A percentile compares a stretch with the other conserved stretches of the same genome.
Conservation (phyloP, 192 early-diverging fungal species). For the Linderina pennispora region DNA sequence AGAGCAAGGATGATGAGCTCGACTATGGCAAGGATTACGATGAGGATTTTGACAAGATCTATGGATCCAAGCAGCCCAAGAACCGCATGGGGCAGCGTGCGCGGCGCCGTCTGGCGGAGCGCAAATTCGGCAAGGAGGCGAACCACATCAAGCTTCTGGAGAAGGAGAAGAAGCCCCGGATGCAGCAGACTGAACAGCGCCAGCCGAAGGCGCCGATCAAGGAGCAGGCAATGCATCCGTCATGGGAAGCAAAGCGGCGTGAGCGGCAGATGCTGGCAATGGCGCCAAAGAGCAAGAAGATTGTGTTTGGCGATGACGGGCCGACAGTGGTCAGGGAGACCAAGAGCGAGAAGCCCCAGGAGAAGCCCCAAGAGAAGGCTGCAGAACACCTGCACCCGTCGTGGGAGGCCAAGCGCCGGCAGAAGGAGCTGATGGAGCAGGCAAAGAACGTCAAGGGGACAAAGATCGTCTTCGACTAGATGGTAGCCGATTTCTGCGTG, state of each 20-base stretch:
- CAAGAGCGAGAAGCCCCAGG: not conserved
- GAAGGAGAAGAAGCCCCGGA: slow-evolving; percentile 38
- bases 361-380: not conserved
- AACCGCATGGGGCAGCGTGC: slow-evolving; percentile 55
- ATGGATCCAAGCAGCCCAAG: slow-evolving; percentile 39
- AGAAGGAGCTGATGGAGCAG: slow-evolving; percentile 33
- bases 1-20: slow-evolving; percentile 24
- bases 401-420: slow-evolving; percentile 43
- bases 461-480: slow-evolving; percentile 43
- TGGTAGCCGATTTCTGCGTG: too few relatives aligned
- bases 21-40: slow-evolving; percentile 28
- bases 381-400: not conserved
- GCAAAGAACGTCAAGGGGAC: slow-evolving; percentile 48
- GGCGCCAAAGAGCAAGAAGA: slow-evolving; percentile 41
- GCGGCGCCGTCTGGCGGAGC: slow-evolving; percentile 41
- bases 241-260: not conserved
- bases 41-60: slow-evolving; percentile 48
- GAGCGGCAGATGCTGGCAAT: not conserved
- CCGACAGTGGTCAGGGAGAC: too few relatives aligned
- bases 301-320: slow-evolving; percentile 31
- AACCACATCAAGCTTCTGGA: slow-evolving; percentile 50
- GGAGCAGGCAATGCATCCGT: not conserved
- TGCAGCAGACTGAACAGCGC: not conserved
- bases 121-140: slow-evolving; percentile 50
- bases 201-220: slow-evolving; percentile 27